These are phyloP conservation scores for Globisporangium camurandrum DNA, from an alignment of 352 stramenopile genomes.

Conservation along the genomic window DNA sequence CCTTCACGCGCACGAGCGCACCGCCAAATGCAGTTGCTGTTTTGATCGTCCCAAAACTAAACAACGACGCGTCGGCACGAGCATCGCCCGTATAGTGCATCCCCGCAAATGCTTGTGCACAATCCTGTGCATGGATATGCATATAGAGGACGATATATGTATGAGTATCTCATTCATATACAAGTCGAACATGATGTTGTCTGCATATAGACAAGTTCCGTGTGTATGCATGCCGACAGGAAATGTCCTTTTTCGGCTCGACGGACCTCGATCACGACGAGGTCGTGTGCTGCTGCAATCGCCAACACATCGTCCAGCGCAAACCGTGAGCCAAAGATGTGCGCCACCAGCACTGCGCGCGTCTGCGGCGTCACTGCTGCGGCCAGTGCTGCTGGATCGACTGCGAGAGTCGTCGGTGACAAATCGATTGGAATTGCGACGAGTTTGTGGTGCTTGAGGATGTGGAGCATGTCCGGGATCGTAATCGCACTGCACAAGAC, in stretches of 20 bases:
- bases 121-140: constrained; percentile 25
- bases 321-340: constrained; percentile 71
- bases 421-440: constrained; percentile 70
- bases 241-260: too few relatives aligned
- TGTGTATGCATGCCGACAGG: too few relatives aligned
- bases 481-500: constrained; percentile 80
- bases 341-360: constrained; percentile 58
- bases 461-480: constrained; percentile 82
- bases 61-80: constrained; percentile 69
- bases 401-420: constrained; percentile 47
- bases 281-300: constrained; percentile 34
- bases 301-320: constrained; percentile 45
- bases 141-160: background rate
- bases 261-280: constrained; percentile 55
- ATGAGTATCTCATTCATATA: background rate
- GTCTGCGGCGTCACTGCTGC: constrained; percentile 52
- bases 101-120: constrained; percentile 66
- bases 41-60: constrained; percentile 87
- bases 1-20: constrained; percentile 54
- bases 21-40: constrained; percentile 76
- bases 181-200: background rate
- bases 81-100: constrained; percentile 55
- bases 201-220: background rate
- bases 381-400: constrained; percentile 42
- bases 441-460: constrained; percentile 66